phyloP scores from a whole-genome alignment of 2,329 filamentous ascomycete genomes.

The Nemania bipapillata region DNA sequence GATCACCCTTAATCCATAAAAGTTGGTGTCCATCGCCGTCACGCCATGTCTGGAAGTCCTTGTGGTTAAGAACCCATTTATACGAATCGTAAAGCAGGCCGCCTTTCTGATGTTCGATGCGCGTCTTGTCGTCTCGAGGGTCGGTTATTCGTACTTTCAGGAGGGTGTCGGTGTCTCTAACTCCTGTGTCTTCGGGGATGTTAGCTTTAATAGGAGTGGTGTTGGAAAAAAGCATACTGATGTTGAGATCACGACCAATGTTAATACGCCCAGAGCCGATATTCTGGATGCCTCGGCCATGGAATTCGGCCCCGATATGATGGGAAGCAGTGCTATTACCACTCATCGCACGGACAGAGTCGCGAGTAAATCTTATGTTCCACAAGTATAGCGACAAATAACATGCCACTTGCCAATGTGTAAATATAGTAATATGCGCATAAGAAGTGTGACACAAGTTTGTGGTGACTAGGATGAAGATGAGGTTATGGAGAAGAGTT shows the following conservation, averaged over 20 bases:
- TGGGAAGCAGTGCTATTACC: neutral
- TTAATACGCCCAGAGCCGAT: neutral
- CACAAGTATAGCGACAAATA: too few relatives aligned
- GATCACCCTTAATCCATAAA: conserved; percentile 55
- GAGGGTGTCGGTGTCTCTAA: neutral
- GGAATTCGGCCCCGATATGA: neutral
- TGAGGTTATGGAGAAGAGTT: too few relatives aligned
- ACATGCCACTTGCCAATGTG: too few relatives aligned
- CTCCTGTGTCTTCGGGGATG: neutral
- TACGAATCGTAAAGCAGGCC: conserved; percentile 51
- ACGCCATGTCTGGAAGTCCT: conserved; percentile 46
- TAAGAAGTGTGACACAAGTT: too few relatives aligned
- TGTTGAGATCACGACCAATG: conserved; percentile 1
- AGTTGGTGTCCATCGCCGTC: conserved; percentile 38
- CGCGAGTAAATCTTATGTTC: neutral
- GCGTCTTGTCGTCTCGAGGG: conserved; percentile 29
- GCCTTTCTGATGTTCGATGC: conserved; percentile 53
- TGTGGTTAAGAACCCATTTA: conserved; percentile 52
- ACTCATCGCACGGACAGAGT: neutral
- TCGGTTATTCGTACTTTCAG: conserved; percentile 14
- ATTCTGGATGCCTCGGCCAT: conserved; percentile 13
- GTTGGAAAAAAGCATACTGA: neutral
- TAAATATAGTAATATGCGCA: too few relatives aligned
- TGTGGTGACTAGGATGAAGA: too few relatives aligned
- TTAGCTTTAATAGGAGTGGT: neutral